Evolutionary conservation across 129 eudicot genomes (phyloP), one percentile per base, ranked within the genome.

Genomic region (Gnaphalium uliginosum): DNA sequence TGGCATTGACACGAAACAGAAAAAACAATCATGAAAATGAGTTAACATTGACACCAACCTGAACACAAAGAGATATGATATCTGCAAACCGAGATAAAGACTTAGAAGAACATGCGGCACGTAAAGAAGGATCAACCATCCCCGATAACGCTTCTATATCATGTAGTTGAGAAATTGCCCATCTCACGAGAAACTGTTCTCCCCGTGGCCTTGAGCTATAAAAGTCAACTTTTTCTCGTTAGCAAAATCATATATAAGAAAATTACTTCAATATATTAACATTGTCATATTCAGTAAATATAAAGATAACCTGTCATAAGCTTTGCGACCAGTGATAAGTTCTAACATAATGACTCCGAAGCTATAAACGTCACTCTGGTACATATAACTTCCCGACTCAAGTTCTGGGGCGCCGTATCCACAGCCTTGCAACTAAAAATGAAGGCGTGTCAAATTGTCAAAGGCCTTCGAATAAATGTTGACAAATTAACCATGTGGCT

Each of bases 381-480:
- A 79, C 7, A 95, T 87, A 82, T 89, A 95, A 80, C 80, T 86
- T 81, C 99, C 99, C 29, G 73, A 81, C 76, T 95, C 99, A 21
- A 95, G 94, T 81, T 95, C 99, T 23, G 97, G 97, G 71, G 90
- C 99, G 54, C 94, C 99, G 61, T 91, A 95, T 62, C 97, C 99
- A 8, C 67, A 76, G 48, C 89, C 77, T 85, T 86, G 88, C 81
- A 93, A 78, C 93, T 89, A 66, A 80, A 41, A 79, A 54, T 51
- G 4, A 83, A 35, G 43, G 24, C 4, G 35, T 53, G 9, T 13
- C 23, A 66, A 66, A 37, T 14, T 32, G 33, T 79, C 81, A 86
- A n/a, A 0, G 6, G 35, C 48, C 2, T 0, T 33, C 8, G 32
- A 46, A 64, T 32, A 66, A 22, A 27, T 17, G 10, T 7, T 30